Percentiles rank a stretch among this genome's conserved stretches.
Conservation (phyloP, 306 rosid species). For the Fagus crenata region DNA sequence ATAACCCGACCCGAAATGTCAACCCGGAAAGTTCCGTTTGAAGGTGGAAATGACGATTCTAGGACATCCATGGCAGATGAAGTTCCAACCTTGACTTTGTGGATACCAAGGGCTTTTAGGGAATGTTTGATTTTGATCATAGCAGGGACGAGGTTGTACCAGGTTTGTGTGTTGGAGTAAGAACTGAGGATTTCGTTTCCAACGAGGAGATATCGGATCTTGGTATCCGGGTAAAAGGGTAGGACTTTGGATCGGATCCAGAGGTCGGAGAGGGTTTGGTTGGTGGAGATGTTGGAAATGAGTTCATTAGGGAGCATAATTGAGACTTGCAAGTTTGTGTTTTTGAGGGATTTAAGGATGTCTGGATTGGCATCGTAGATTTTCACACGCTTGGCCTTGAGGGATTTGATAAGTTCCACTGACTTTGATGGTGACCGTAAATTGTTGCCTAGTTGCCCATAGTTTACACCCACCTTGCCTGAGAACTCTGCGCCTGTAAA, state of each 20-base stretch:
- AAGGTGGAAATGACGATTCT: conserved; percentile 71
- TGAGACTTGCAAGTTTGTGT: conserved; percentile 55
- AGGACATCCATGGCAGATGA: conserved; percentile 65
- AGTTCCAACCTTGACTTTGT: conserved; percentile 72
- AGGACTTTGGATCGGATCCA: conserved; percentile 59
- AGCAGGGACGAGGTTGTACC: conserved; percentile 64
- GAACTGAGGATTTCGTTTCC: conserved; percentile 69
- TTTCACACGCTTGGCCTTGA: conserved; percentile 64
- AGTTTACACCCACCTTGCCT: conserved; percentile 56
- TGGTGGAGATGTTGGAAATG: conserved; percentile 50
- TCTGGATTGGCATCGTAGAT: conserved; percentile 49
- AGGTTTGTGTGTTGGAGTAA: conserved; percentile 31
- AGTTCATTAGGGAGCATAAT: conserved; percentile 74
- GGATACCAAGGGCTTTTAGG: conserved; percentile 36
- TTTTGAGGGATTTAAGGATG: conserved; percentile 54
- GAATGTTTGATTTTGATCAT: conserved; percentile 54
- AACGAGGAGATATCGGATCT: conserved; percentile 73
- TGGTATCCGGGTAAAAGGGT: conserved; percentile 52
- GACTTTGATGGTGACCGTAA: conserved; percentile 57
- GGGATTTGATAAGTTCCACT: conserved; percentile 46
- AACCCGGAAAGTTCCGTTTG: conserved; percentile 66
- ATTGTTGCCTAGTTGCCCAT: conserved; percentile 72
- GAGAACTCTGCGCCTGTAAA: conserved; percentile 52
- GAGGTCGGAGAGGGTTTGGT: conserved; percentile 51
- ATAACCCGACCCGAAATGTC: conserved; percentile 51